These are phyloP conservation scores for Exophiala spinifera DNA, from an alignment of 2,329 filamentous ascomycete species.

Conservation along the genomic window DNA sequence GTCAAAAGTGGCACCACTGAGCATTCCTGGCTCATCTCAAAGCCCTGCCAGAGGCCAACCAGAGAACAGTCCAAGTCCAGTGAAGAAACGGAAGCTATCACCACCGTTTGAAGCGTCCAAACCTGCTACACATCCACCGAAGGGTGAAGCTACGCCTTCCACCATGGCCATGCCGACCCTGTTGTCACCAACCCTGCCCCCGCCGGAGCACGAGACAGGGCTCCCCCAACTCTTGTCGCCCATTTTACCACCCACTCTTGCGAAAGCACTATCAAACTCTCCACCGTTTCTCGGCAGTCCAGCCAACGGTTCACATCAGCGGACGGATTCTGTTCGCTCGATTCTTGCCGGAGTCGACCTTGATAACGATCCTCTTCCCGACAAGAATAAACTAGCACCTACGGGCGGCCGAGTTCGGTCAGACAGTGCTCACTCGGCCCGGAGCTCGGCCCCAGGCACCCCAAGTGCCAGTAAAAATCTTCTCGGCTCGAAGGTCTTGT, in stretches of 20 bases:
- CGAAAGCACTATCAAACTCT: constrained; percentile 19
- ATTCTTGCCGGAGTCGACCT: constrained; percentile 23
- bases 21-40: constrained; percentile 9
- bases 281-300: constrained; percentile 18
- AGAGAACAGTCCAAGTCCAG: constrained; percentile 31
- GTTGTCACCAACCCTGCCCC: constrained; percentile 27
- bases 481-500: constrained; percentile 18
- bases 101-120: constrained; percentile 21
- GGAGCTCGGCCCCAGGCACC: constrained; percentile 19
- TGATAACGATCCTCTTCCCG: constrained; percentile 6
- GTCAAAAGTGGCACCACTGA: constrained; percentile 3
- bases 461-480: constrained; percentile 11
- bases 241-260: constrained; percentile 25
- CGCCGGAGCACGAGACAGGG: constrained; percentile 20
- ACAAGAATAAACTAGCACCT: constrained; percentile 11
- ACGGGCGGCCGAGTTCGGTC: constrained; percentile 21
- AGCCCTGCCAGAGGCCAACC: not conserved
- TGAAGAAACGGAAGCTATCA: constrained; percentile 43
- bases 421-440: constrained; percentile 26
- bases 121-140: not conserved
- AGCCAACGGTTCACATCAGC: constrained; percentile 11
- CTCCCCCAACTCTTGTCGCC: constrained; percentile 28
- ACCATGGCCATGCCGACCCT: constrained; percentile 23
- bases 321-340: constrained; percentile 24
- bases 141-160: constrained; percentile 5